Evolutionary conservation across 306 rosid species (phyloP).

Genomic region (Astragalus membranaceus): DNA sequence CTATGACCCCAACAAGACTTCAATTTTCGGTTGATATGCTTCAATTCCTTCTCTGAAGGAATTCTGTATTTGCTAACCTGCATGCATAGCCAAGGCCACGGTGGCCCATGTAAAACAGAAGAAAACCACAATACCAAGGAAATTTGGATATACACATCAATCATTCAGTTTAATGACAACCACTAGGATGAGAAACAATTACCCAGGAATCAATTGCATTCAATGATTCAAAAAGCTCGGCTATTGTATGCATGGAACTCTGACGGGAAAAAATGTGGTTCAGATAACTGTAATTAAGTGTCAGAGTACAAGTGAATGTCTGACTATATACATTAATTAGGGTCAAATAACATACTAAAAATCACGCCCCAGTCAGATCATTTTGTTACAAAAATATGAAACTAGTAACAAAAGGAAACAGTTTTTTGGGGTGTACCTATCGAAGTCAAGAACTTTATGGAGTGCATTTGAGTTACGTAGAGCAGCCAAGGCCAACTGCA

Average conservation of each 20-base stretch:
- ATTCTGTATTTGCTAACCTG: slow-evolving; percentile 57
- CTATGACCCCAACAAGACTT: slow-evolving; percentile 89
- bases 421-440: slow-evolving; percentile 35
- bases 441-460: slow-evolving; percentile 58
- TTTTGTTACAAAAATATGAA: not conserved
- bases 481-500: slow-evolving; percentile 84
- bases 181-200: slow-evolving; percentile 22
- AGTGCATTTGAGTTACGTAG: slow-evolving; percentile 60
- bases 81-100: slow-evolving; percentile 20
- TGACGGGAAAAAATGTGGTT: slow-evolving; percentile 47
- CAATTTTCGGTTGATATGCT: slow-evolving; percentile 79
- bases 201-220: slow-evolving; percentile 71
- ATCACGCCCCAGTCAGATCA: not conserved
- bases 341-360: not conserved
- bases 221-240: slow-evolving; percentile 60
- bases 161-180: slow-evolving; percentile 1
- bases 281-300: slow-evolving; percentile 49
- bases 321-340: not conserved
- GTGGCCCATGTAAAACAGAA: slow-evolving; percentile 24
- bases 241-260: slow-evolving; percentile 41
- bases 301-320: slow-evolving; percentile 19
- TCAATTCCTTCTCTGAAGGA: slow-evolving; percentile 82
- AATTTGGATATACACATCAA: slow-evolving; percentile 3
- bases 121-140: slow-evolving; percentile 12
- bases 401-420: not conserved